A percentile compares a stretch with the other conserved stretches of the same genome.
These are phyloP conservation scores for Agrocybe chaxingu DNA, from an alignment of 768 basidiomycete species.

Conservation along the genomic window DNA sequence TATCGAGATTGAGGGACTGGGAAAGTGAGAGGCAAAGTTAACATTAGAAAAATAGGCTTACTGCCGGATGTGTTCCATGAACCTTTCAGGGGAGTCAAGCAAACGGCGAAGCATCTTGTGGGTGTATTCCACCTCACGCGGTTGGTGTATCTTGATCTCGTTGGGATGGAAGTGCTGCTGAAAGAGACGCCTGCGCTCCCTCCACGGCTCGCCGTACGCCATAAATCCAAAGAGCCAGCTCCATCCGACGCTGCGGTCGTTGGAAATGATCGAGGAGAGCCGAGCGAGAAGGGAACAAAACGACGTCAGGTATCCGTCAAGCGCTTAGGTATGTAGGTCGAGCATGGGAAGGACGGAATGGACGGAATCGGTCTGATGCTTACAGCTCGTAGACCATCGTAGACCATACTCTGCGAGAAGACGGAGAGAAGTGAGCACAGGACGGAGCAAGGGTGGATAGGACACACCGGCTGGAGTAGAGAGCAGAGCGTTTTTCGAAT, in stretches of 20 bases:
- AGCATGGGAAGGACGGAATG: neutral
- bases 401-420: conserved; percentile 1
- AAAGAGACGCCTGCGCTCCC: conserved; percentile 18
- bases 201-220: conserved; percentile 21
- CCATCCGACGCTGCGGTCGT: conserved; percentile 13
- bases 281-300: neutral
- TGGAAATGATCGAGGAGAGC: neutral
- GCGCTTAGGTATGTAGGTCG: too few relatives aligned
- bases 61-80: neutral
- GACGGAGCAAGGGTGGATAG: neutral
- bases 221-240: conserved; percentile 15
- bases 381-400: conserved; percentile 15
- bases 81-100: conserved; percentile 4
- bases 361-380: neutral
- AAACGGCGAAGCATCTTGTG: conserved; percentile 12
- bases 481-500: conserved; percentile 18
- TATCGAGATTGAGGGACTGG: too few relatives aligned
- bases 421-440: neutral
- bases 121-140: conserved; percentile 11
- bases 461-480: conserved; percentile 18
- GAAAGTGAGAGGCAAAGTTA: too few relatives aligned
- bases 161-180: conserved; percentile 17
- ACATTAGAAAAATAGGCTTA: neutral
- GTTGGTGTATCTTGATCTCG: conserved; percentile 10
- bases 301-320: too few relatives aligned